A percentile compares a stretch with the other conserved stretches of the same genome.
phyloP scores from a whole-genome alignment of 75 land plant species.

The Larix kaempferi region DNA sequence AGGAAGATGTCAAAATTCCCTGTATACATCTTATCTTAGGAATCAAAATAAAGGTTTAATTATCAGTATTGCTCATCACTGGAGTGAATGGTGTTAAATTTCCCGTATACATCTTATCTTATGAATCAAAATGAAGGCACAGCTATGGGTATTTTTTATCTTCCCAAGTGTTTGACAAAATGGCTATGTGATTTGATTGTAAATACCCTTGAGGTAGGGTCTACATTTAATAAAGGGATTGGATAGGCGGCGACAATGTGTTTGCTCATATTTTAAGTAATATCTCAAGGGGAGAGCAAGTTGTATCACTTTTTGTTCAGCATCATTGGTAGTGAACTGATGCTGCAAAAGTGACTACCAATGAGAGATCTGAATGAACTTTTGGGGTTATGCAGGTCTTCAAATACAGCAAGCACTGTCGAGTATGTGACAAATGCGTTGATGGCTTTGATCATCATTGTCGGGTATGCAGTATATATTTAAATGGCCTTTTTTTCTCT shows the following conservation, averaged over 20 bases:
- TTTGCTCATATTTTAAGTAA: neutral
- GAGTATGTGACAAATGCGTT: conserved; percentile 99
- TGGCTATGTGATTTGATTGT: neutral
- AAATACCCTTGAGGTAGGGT: neutral
- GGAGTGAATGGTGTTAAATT: too few species aligned
- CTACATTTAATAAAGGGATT: neutral
- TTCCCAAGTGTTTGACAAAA: neutral
- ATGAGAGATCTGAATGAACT: neutral
- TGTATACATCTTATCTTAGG: neutral
- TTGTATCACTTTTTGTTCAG: neutral
- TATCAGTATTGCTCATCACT: neutral
- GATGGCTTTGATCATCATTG: conserved; percentile 98
- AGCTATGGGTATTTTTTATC: neutral
- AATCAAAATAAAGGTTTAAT: neutral
- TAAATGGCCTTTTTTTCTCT: neutral
- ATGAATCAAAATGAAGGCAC: too few species aligned
- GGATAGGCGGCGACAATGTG: neutral
- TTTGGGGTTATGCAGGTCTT: conserved; percentile 55
- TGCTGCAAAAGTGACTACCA: neutral
- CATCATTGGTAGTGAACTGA: neutral
- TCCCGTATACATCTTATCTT: too few species aligned
- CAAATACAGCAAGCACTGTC: conserved; percentile 92
- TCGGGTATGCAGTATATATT: conserved; percentile 55
- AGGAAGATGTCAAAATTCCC: too few species aligned
- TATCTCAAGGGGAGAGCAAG: conserved; percentile 1